phyloP scores from a whole-genome alignment of 1,284 basidiomycete species.

The Pascua sp. region DNA sequence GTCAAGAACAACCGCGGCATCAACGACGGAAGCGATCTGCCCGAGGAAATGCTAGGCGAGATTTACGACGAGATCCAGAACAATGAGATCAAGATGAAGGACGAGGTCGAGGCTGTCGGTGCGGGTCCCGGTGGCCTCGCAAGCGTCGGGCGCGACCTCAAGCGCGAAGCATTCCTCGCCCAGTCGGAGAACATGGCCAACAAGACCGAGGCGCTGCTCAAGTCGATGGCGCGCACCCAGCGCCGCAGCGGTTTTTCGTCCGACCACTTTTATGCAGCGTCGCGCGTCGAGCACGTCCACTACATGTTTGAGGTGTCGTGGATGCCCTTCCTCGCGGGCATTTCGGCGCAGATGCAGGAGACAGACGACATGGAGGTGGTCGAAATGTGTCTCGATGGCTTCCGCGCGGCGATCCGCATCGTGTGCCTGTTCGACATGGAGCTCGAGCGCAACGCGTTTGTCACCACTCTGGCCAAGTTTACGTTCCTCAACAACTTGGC shows the following conservation, averaged over 20 bases:
- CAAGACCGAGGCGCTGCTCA: conserved; percentile 92
- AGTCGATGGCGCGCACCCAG: conserved; percentile 81
- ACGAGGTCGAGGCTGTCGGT: conserved; percentile 68
- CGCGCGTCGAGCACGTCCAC: conserved; percentile 86
- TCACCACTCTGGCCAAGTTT: conserved; percentile 95
- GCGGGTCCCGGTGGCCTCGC: conserved; percentile 65
- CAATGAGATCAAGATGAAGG: conserved; percentile 97
- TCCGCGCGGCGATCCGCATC: conserved; percentile 87
- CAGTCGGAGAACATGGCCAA: conserved; percentile 92
- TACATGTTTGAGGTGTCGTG: conserved; percentile 99
- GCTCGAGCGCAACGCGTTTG: conserved; percentile 91
- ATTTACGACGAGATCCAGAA: conserved; percentile 85
- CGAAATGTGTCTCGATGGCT: conserved; percentile 87
- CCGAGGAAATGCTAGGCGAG: conserved; percentile 70
- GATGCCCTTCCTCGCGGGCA: conserved; percentile 91
- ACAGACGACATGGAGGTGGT: conserved; percentile 88
- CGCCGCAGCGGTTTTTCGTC: conserved; percentile 60
- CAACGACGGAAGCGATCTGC: conserved; percentile 81
- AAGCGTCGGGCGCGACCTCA: conserved; percentile 84
- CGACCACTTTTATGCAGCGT: conserved; percentile 91
- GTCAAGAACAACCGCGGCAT: conserved; percentile 91
- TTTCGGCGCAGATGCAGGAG: conserved; percentile 86
- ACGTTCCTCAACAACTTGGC: conserved; percentile 94
- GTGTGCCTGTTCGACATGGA: conserved; percentile 94
- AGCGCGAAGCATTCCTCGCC: conserved; percentile 88